A percentile compares a stretch with the other conserved stretches of the same genome.
Evolutionary conservation across 768 basidiomycete species (phyloP).

Genomic region (Kwoniella dendrophila): DNA sequence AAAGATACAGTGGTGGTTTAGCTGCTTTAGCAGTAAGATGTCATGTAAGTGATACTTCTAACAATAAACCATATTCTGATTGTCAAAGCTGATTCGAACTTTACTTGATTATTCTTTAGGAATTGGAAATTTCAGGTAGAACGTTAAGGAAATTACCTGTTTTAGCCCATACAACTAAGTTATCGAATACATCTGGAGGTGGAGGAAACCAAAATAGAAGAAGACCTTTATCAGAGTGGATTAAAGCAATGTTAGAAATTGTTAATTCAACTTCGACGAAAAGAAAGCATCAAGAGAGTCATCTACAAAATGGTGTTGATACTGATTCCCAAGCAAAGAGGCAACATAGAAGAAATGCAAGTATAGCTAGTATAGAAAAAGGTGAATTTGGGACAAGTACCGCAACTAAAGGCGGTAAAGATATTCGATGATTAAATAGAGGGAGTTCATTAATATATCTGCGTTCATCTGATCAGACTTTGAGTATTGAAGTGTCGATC

Average conservation of each 20-base stretch:
- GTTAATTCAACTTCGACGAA: slow-evolving; percentile 54
- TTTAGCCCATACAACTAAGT: slow-evolving; percentile 81
- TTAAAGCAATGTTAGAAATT: slow-evolving; percentile 80
- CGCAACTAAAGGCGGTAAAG: not conserved
- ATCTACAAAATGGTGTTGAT: not conserved
- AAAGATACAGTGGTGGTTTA: slow-evolving; percentile 63
- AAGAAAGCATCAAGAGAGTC: not conserved
- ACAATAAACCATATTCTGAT: not conserved
- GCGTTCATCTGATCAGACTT: not conserved
- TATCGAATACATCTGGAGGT: slow-evolving; percentile 56
- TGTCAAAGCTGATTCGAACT: not conserved
- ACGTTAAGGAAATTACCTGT: slow-evolving; percentile 91
- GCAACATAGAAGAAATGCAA: not conserved
- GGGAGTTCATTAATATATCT: not conserved
- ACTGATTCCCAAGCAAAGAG: not conserved
- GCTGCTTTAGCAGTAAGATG: slow-evolving; percentile 74
- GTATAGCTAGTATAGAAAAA: slow-evolving; percentile 7
- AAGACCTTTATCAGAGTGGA: slow-evolving; percentile 67
- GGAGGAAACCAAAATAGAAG: slow-evolving; percentile 57
- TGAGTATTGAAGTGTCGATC: too few species aligned
- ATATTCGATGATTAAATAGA: not conserved
- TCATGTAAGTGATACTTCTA: slow-evolving; percentile 62
- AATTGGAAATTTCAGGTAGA: slow-evolving; percentile 79
- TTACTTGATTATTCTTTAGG: not conserved
- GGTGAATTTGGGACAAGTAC: not conserved